Evolutionary conservation across 208 protist genomes (phyloP).

Genomic region (Leptomonas pyrrhocoris): DNA sequence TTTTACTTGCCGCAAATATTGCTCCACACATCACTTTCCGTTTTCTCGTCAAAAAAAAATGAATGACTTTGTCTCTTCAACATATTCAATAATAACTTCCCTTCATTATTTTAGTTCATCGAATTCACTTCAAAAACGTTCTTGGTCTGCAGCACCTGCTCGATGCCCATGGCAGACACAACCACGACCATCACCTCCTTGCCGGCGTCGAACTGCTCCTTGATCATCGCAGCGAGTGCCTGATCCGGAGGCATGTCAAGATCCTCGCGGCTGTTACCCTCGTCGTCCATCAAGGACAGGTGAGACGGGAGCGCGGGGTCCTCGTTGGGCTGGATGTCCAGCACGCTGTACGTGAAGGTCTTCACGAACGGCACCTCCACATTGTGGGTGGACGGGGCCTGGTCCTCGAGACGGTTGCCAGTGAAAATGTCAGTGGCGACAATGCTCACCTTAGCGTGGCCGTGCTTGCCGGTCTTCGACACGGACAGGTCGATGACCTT

Average conservation of each 20-base stretch:
- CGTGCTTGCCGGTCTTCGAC: constrained; percentile 99
- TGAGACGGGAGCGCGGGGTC: constrained; percentile 66
- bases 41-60: too few species aligned
- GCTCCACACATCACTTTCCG: too few species aligned
- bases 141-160: constrained; percentile 94
- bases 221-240: constrained; percentile 89
- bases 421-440: constrained; percentile 98
- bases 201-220: constrained; percentile 90
- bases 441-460: constrained; percentile 98
- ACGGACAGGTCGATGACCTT: constrained; percentile 98
- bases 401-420: constrained; percentile 98
- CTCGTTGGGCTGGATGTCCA: constrained; percentile 94
- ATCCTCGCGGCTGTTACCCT: constrained; percentile 95
- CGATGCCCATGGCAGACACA: constrained; percentile 94
- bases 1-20: too few species aligned
- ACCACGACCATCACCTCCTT: constrained; percentile 96
- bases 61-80: too few species aligned
- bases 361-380: constrained; percentile 96
- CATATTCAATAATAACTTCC: too few species aligned
- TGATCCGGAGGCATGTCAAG: constrained; percentile 94
- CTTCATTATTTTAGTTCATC: too few species aligned
- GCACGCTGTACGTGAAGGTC: constrained; percentile 94
- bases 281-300: constrained; percentile 92
- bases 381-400: constrained; percentile 97
- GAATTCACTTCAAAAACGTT: too few species aligned